phyloP scores from a whole-genome alignment of 768 basidiomycete species.

The Boletus sensibilis region DNA sequence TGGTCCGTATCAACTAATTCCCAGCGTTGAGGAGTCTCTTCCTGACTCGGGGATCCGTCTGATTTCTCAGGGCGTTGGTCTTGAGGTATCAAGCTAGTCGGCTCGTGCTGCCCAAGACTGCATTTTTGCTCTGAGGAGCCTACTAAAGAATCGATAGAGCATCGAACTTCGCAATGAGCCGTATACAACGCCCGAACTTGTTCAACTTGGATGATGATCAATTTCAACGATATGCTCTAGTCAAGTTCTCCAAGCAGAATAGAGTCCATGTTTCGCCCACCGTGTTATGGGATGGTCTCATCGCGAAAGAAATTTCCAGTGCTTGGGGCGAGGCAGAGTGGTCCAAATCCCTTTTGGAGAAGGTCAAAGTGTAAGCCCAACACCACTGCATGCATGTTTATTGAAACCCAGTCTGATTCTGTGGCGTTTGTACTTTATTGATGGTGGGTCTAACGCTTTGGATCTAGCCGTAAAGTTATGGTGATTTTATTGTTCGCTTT shows the following conservation, averaged over 20 bases:
- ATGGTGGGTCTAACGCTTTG: neutral
- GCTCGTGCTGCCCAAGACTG: neutral
- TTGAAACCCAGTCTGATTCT: neutral
- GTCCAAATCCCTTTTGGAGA: constrained; percentile 67
- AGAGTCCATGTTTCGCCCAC: constrained; percentile 90
- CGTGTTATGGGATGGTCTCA: constrained; percentile 70
- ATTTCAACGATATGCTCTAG: constrained; percentile 37
- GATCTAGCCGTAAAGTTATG: no score
- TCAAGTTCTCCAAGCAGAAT: constrained; percentile 91
- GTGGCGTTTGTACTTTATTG: neutral
- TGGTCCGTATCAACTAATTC: neutral
- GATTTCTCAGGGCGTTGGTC: neutral
- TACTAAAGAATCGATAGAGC: neutral
- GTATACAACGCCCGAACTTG: no score
- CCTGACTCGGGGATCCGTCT: neutral
- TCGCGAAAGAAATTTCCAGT: constrained; percentile 73
- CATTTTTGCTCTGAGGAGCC: neutral
- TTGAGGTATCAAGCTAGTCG: neutral
- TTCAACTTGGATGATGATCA: neutral
- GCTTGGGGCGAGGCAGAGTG: constrained; percentile 83
- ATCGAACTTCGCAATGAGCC: neutral
- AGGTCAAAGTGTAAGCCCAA: constrained; percentile 41
- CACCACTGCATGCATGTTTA: neutral
- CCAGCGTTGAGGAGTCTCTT: neutral
- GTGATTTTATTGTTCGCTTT: neutral